Evolutionary conservation across 108 stramenopile genomes (phyloP), one percentile per base, ranked within the genome.

Genomic region (Phaeodactylum tricornutum): DNA sequence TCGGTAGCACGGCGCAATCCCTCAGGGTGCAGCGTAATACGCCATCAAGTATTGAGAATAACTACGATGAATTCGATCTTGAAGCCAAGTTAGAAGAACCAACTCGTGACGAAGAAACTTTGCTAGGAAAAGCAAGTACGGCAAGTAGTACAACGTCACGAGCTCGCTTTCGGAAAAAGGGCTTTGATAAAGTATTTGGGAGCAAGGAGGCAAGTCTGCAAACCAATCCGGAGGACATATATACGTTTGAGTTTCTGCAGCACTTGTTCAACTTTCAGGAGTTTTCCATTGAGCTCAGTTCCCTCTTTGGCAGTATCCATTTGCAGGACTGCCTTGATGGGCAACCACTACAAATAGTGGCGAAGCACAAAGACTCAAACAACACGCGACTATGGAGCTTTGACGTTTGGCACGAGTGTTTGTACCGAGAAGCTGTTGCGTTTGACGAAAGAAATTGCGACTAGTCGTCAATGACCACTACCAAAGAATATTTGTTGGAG

Each of bases 171-270:
- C 66, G 84, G n/a, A 87, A 87, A 47, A 81, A 69, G 51, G 60
- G 43, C 3, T 82, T 79, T 52, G 84, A 87, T 43, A 77, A 75
- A 29, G 38, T 82, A 5, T 89, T 73, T 55, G 47, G 53, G 7
- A 15, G 46, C 14, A 54, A 55, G 16, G 57, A 46, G 7, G 4
- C 26, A 4, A 45, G 49, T 8, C 47, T 51, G 15, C 47, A 27
- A 8, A 62, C 71, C 2, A 72, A 79, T 55, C 50, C 57, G 4
- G 49, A 67, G 54, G 71, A 74, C 2, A 52, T 77, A 19, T 89
- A 89, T 50, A 89, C 87, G 1, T 89, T 89, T 59, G 87, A 89
- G 54, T 89, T 89, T 47, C 64, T 89, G 11, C 87, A 89, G 58
- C 87, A 89, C 47, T 48, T 89, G 32, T 51, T 89, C 5, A 79